phyloP scores from a whole-genome alignment of 108 stramenopile species.

The Nitzschia sp. region DNA sequence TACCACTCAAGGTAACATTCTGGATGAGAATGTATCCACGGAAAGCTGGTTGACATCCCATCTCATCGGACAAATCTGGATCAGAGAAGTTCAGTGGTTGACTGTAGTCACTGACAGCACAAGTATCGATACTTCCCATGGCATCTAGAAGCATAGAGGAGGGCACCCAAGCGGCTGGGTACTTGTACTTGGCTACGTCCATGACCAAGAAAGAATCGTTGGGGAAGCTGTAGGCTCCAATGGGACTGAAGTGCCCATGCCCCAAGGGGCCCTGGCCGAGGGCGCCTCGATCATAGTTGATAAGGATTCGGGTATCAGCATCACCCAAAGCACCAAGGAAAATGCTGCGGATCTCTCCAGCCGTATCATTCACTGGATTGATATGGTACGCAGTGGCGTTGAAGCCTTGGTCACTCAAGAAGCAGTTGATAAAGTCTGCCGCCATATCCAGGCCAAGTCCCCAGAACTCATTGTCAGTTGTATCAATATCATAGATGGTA shows the following conservation, averaged over 20 bases:
- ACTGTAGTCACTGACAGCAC: slow-evolving; percentile 36
- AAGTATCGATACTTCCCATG: slow-evolving; percentile 66
- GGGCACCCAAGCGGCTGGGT: slow-evolving; percentile 91
- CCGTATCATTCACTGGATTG: slow-evolving; percentile 26
- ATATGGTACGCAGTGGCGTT: slow-evolving; percentile 44
- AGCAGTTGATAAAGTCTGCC: slow-evolving; percentile 56
- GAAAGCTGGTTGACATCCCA: slow-evolving; percentile 48
- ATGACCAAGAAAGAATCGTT: slow-evolving; percentile 88
- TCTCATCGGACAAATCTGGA: background rate
- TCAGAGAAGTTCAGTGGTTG: slow-evolving; percentile 1
- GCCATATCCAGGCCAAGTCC: slow-evolving; percentile 61
- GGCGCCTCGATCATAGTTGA: slow-evolving; percentile 66
- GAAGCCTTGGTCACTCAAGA: slow-evolving; percentile 43
- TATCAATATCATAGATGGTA: slow-evolving; percentile 22
- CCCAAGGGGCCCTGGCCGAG: slow-evolving; percentile 73
- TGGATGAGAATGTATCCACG: slow-evolving; percentile 60
- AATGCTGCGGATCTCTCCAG: slow-evolving; percentile 49
- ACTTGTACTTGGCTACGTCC: slow-evolving; percentile 98
- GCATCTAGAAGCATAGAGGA: slow-evolving; percentile 60
- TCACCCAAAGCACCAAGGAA: slow-evolving; percentile 55
- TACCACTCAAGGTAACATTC: background rate
- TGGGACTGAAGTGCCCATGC: slow-evolving; percentile 91
- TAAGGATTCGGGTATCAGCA: slow-evolving; percentile 55
- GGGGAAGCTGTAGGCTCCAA: slow-evolving; percentile 77
- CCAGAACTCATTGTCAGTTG: slow-evolving; percentile 19